Base-by-base conservation (phyloP, 331 rosid species). In the Rhamnella rubrinervis region DNA sequence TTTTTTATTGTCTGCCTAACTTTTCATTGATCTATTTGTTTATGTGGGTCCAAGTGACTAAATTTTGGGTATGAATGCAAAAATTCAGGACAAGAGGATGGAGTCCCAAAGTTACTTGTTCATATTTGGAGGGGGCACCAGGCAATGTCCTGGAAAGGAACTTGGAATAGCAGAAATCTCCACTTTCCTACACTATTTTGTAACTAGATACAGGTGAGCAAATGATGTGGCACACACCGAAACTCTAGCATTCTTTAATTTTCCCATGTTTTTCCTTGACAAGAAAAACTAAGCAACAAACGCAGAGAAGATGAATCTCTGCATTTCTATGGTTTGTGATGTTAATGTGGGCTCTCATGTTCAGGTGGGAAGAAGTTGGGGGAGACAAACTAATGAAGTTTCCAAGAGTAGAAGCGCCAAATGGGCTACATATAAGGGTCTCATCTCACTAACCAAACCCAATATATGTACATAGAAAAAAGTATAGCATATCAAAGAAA, bases 321-420 rank as follows among this genome's bases (percentile, higher is more conserved):
- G 39, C 0, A 16, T 23, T 58, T 6, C 13, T 23, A 31, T 31
- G 35, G 35, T 31, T 49, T 49, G 55, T 49, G 8, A 49, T 49
- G 65, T 0, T 50, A 14, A 46, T 10, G 28, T 73, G 15, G 46
- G 56, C 71, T 52, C 35, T 9, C 44, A 0, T 21, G 68, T 80
- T 82, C 85, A 95, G 99, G 75, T 95, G 99, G 99, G 96, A 95
- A 71, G 99, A 91, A 88, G 85, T 89, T 70, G 99, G 99, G 62
- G 99, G 96, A 67, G 93, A 95, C 25, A 85, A 89, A 80, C 79
- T 95, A 23, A 74, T 85, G 97, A 95, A 86, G 68, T 95, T 95
- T 84, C 99, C 99, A 1, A 89, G 97, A 76, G 97, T 95, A 52
- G 88, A 87, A 71, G 99, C 99, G 59, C 99, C 99, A 55, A 89